phyloP scores from a whole-genome alignment of 371 early-diverging fungal species.

The Mucor mucedo region DNA sequence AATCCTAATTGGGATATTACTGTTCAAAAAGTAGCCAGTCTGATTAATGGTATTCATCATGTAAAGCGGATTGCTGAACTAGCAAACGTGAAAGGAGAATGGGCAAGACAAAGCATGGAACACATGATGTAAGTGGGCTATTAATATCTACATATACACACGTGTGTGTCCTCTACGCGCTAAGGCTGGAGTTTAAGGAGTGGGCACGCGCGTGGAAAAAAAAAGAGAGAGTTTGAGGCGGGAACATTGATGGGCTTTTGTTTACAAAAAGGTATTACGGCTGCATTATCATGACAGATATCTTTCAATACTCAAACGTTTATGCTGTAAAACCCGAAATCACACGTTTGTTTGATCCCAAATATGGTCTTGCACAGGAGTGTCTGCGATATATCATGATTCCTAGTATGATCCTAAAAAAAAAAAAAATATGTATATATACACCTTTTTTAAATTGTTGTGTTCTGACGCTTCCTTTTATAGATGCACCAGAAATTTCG shows the following conservation, averaged over 20 bases:
- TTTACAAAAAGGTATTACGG: constrained; percentile 71
- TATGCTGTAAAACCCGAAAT: constrained; percentile 74
- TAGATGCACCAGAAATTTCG: constrained; percentile 39
- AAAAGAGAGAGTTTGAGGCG: too few relatives aligned
- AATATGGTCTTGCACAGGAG: constrained; percentile 64
- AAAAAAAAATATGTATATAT: too few relatives aligned
- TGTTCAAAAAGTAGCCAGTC: constrained; percentile 63
- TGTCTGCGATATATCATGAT: constrained; percentile 70
- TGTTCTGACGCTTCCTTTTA: constrained; percentile 3
- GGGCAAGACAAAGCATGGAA: constrained; percentile 78
- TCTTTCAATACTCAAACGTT: constrained; percentile 89
- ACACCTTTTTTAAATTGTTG: constrained; percentile 1
- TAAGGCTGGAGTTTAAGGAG: too few relatives aligned
- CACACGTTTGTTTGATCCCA: constrained; percentile 65
- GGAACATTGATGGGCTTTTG: too few relatives aligned
- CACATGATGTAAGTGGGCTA: constrained; percentile 68
- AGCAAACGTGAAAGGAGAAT: constrained; percentile 75
- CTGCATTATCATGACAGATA: constrained; percentile 81
- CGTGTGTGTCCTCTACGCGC: too few relatives aligned
- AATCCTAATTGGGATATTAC: constrained; percentile 88
- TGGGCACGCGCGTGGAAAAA: too few relatives aligned
- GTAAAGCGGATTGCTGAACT: constrained; percentile 77
- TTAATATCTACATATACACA: too few relatives aligned
- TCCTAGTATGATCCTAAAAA: constrained; percentile 46
- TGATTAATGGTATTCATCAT: constrained; percentile 79